phyloP scores from a whole-genome alignment of 192 early-diverging fungal species.

The Rhizophagus clarus region DNA sequence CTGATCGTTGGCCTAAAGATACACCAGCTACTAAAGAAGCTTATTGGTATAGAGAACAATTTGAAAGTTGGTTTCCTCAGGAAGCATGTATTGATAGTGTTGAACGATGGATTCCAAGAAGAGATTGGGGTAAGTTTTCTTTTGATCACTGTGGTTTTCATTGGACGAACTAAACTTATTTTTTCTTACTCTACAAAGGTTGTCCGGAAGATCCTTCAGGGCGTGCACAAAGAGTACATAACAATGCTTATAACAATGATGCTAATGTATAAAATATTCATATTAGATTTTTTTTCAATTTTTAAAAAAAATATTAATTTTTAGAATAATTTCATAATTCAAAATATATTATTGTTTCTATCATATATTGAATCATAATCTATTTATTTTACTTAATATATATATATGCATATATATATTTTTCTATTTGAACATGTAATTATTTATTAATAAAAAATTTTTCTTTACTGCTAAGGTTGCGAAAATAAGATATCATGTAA shows the following conservation, averaged over 20 bases:
- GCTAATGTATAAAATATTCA: background rate
- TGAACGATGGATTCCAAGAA: conserved; percentile 94
- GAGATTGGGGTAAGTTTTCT: conserved; percentile 76
- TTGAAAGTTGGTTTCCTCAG: conserved; percentile 94
- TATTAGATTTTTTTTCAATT: background rate
- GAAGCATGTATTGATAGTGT: conserved; percentile 87
- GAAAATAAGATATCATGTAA: too few species aligned
- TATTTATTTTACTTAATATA: too few species aligned
- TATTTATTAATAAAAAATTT: too few species aligned
- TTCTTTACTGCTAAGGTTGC: too few species aligned
- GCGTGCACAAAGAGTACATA: conserved; percentile 93
- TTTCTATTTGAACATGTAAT: too few species aligned
- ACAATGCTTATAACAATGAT: conserved; percentile 60
- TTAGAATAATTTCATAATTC: too few species aligned
- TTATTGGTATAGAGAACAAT: conserved; percentile 90
- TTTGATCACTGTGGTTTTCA: background rate
- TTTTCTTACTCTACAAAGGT: conserved; percentile 35
- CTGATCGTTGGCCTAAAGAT: conserved; percentile 79
- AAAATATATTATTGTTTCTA: too few species aligned
- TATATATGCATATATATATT: too few species aligned
- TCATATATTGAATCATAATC: too few species aligned
- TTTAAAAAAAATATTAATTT: background rate
- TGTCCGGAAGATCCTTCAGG: conserved; percentile 97
- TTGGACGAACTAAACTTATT: background rate
- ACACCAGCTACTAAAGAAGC: conserved; percentile 97